Conservation (phyloP, 441 rosid species). For the Adansonia gregorii region DNA sequence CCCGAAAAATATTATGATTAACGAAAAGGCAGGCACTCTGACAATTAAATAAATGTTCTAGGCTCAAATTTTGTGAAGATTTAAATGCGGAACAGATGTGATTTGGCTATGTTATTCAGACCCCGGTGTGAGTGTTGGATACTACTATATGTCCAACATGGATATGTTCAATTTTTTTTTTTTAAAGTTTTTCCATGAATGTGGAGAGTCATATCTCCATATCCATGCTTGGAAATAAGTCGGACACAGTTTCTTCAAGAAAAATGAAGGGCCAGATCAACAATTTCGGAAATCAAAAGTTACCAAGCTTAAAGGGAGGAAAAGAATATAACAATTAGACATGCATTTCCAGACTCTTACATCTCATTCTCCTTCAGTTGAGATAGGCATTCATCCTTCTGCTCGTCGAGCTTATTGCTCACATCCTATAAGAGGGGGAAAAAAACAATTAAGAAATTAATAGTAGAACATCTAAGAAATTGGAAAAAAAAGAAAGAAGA, state of each 20-base stretch:
- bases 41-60: background rate
- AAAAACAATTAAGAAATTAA: background rate
- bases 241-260: too few relatives aligned
- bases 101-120: background rate
- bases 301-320: constrained; percentile 1
- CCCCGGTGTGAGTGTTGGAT: too few relatives aligned
- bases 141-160: too few relatives aligned
- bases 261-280: too few relatives aligned
- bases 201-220: too few relatives aligned
- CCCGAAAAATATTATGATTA: constrained; percentile 18
- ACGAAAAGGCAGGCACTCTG: background rate
- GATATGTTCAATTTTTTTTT: too few relatives aligned
- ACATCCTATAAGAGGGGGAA: constrained; percentile 64
- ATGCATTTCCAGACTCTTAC: constrained; percentile 51
- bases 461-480: background rate
- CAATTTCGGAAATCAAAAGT: too few relatives aligned
- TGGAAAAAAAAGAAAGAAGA: background rate
- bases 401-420: constrained; percentile 84
- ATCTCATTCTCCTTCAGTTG: constrained; percentile 93
- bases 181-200: too few relatives aligned
- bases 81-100: background rate
- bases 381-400: constrained; percentile 76
- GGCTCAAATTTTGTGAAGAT: background rate
- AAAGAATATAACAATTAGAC: background rate
- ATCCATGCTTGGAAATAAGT: too few relatives aligned